Percentiles rank a stretch among this genome's conserved stretches.
Evolutionary conservation across 352 stramenopile genomes (phyloP).

Genomic region (Phytophthora boehmeriae): DNA sequence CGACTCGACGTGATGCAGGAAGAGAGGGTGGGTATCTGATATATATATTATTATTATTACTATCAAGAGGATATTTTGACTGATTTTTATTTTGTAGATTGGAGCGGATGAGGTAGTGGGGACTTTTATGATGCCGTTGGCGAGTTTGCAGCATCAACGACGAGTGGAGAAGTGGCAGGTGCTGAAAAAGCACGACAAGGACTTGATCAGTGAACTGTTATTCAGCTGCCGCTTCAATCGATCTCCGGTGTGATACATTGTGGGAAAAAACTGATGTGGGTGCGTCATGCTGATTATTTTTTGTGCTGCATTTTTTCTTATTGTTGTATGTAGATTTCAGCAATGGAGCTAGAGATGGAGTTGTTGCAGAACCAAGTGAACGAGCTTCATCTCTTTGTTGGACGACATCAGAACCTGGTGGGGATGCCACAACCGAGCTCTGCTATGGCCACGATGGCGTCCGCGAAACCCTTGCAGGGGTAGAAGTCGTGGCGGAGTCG

Average conservation of each 20-base stretch:
- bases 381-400: constrained; percentile 61
- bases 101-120: constrained; percentile 51
- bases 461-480: constrained; percentile 41
- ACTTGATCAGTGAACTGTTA: constrained; percentile 40
- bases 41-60: background rate
- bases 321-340: constrained; percentile 44
- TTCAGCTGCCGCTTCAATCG: constrained; percentile 57
- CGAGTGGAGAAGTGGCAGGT: constrained; percentile 51
- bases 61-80: background rate
- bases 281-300: constrained; percentile 2
- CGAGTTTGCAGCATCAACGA: constrained; percentile 56
- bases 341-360: constrained; percentile 56
- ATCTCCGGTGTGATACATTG: constrained; percentile 39
- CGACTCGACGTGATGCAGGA: constrained; percentile 68
- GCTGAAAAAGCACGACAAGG: constrained; percentile 41
- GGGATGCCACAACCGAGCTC: constrained; percentile 11
- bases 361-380: constrained; percentile 67
- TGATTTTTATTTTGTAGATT: constrained; percentile 26
- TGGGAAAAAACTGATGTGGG: background rate
- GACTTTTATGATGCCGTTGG: constrained; percentile 42
- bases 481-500: constrained; percentile 42
- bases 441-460: background rate
- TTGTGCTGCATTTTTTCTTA: constrained; percentile 1
- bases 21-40: constrained; percentile 33
- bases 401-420: constrained; percentile 47